These are phyloP conservation scores for Solanum etuberosum DNA, from an alignment of 257 asterid species.

Conservation along the genomic window DNA sequence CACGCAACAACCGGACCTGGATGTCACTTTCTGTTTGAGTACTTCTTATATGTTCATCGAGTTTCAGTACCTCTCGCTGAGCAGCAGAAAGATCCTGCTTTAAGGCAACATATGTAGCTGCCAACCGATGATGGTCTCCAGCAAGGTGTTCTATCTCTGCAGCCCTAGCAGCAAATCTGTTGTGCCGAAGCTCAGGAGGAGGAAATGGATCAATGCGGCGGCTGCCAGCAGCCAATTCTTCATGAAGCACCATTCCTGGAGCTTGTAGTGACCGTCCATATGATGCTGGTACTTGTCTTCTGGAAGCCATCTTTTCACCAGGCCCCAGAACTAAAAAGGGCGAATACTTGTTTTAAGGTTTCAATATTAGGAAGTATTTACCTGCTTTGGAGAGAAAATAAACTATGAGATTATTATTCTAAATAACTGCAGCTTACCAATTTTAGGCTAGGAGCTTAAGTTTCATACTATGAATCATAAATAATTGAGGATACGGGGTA, in stretches of 20 bases:
- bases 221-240: constrained; percentile 19
- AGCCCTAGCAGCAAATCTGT: constrained; percentile 36
- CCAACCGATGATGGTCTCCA: constrained; percentile 58
- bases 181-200: constrained; percentile 28
- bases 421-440: neutral
- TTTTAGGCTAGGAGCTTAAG: neutral
- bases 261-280: constrained; percentile 32
- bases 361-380: neutral
- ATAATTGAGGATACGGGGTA: neutral
- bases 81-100: constrained; percentile 52
- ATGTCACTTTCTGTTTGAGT: constrained; percentile 64
- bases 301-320: constrained; percentile 35
- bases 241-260: constrained; percentile 24
- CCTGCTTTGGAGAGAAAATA: neutral
- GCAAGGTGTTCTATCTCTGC: constrained; percentile 51
- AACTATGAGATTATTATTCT: neutral
- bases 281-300: constrained; percentile 37
- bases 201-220: constrained; percentile 27
- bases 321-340: constrained; percentile 1
- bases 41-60: constrained; percentile 53
- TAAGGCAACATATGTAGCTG: constrained; percentile 45
- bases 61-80: constrained; percentile 41
- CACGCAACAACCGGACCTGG: constrained; percentile 55
- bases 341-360: neutral
- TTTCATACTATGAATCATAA: neutral